Evolutionary conservation across 2,329 filamentous ascomycete genomes (phyloP).

Genomic region (Botrytis medusae): DNA sequence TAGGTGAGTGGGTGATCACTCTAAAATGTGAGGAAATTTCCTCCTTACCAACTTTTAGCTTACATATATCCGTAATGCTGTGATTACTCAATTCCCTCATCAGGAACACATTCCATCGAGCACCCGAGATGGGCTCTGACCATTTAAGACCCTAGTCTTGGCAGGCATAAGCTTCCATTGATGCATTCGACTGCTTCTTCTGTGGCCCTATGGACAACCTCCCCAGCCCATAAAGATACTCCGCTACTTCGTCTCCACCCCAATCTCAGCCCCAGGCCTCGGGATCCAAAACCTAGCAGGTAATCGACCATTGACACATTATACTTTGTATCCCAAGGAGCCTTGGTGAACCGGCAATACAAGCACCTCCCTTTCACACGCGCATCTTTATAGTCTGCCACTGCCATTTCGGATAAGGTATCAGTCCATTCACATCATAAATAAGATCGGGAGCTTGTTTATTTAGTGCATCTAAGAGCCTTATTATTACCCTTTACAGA

Average conservation of each 20-base stretch:
- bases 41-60: not conserved
- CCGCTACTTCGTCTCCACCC: slow-evolving; percentile 18
- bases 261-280: slow-evolving; percentile 29
- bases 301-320: slow-evolving; percentile 27
- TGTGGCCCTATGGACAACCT: slow-evolving; percentile 16
- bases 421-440: slow-evolving; percentile 17
- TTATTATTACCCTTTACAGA: slow-evolving; percentile 17
- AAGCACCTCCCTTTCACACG: slow-evolving; percentile 26
- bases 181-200: slow-evolving; percentile 21
- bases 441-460: not conserved
- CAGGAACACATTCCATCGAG: not conserved
- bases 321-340: slow-evolving; percentile 20
- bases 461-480: not conserved
- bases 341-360: slow-evolving; percentile 23
- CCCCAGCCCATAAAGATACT: slow-evolving; percentile 12
- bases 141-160: slow-evolving; percentile 8
- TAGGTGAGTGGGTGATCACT: slow-evolving; percentile 1
- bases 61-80: slow-evolving; percentile 6
- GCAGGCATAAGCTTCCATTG: slow-evolving; percentile 21
- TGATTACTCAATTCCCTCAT: slow-evolving; percentile 14
- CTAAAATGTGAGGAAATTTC: not conserved
- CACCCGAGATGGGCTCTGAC: not conserved
- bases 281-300: slow-evolving; percentile 29
- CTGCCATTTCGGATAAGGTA: slow-evolving; percentile 33
- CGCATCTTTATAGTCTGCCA: slow-evolving; percentile 32